Evolutionary conservation across 129 eudicot genomes (phyloP).

Genomic region (Chrysanthemum lavandulifolium): DNA sequence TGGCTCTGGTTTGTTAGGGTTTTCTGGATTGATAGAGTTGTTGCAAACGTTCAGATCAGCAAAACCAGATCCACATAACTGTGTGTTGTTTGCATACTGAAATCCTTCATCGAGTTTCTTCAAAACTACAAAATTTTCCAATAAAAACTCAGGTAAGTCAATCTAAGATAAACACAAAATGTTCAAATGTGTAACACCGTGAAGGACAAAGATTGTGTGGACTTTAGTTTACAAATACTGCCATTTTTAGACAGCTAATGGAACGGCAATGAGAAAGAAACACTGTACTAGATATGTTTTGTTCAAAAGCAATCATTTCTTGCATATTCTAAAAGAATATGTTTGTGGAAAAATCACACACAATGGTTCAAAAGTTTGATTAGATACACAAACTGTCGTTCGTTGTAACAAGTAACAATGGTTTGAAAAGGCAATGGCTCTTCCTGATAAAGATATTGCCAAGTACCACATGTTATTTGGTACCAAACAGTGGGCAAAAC

Average conservation of each 20-base stretch:
- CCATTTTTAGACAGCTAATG: too few relatives aligned
- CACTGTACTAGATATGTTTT: background rate
- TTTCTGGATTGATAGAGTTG: conserved; percentile 37
- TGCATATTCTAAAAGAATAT: too few relatives aligned
- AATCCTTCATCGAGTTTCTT: conserved; percentile 85
- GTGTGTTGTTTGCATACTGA: conserved; percentile 73
- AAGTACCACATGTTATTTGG: too few relatives aligned
- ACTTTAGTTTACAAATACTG: too few relatives aligned
- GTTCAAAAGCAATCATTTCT: too few relatives aligned
- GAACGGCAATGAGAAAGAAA: background rate
- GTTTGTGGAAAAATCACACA: too few relatives aligned
- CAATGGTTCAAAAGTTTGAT: too few relatives aligned
- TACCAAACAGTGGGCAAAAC: background rate
- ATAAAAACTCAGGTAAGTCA: background rate
- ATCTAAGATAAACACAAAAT: background rate
- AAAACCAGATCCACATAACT: conserved; percentile 74
- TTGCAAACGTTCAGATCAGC: conserved; percentile 55
- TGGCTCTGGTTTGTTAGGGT: conserved; percentile 60
- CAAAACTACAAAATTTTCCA: conserved; percentile 43
- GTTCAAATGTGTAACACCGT: background rate
- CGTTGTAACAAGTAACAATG: background rate
- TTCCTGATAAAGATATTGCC: too few relatives aligned
- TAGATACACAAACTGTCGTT: background rate
- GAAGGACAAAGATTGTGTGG: background rate
- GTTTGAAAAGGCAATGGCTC: background rate